Conservation (phyloP, 108 stramenopile genomes). For the Pseudonitzschia multiseries region DNA sequence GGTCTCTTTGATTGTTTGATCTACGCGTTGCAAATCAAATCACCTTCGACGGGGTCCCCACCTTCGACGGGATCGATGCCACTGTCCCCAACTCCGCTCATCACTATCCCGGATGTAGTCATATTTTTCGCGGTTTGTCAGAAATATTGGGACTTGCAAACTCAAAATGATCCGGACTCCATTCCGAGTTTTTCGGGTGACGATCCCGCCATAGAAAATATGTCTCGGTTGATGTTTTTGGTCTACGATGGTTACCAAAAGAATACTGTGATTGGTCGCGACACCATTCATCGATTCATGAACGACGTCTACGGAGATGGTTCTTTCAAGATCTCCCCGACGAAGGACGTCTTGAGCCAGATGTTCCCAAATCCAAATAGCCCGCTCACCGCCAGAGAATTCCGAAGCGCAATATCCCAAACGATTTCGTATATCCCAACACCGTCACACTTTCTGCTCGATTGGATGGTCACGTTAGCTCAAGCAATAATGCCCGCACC, state of each 20-base stretch:
- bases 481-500: slow-evolving; percentile 36
- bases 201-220: slow-evolving; percentile 26
- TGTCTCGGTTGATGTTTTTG: slow-evolving; percentile 52
- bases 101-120: slow-evolving; percentile 68
- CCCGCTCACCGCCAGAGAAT: slow-evolving; percentile 25
- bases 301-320: slow-evolving; percentile 84
- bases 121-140: slow-evolving; percentile 78
- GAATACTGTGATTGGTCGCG: slow-evolving; percentile 58
- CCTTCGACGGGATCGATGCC: slow-evolving; percentile 11
- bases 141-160: slow-evolving; percentile 31
- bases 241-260: slow-evolving; percentile 86
- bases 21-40: slow-evolving; percentile 56
- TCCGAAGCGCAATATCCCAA: slow-evolving; percentile 27
- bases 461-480: slow-evolving; percentile 54
- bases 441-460: slow-evolving; percentile 45
- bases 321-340: slow-evolving; percentile 52
- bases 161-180: neutral
- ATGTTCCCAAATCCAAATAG: slow-evolving; percentile 43
- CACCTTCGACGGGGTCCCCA: slow-evolving; percentile 13
- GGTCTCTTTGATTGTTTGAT: slow-evolving; percentile 81
- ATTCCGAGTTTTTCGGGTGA: slow-evolving; percentile 31
- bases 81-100: slow-evolving; percentile 21
- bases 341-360: slow-evolving; percentile 47
- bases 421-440: slow-evolving; percentile 23
- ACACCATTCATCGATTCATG: slow-evolving; percentile 82